A percentile compares a stretch with the other conserved stretches of the same genome.
Conservation (phyloP, 2,329 filamentous ascomycete genomes). For the Xylariomycetidae sp. region DNA sequence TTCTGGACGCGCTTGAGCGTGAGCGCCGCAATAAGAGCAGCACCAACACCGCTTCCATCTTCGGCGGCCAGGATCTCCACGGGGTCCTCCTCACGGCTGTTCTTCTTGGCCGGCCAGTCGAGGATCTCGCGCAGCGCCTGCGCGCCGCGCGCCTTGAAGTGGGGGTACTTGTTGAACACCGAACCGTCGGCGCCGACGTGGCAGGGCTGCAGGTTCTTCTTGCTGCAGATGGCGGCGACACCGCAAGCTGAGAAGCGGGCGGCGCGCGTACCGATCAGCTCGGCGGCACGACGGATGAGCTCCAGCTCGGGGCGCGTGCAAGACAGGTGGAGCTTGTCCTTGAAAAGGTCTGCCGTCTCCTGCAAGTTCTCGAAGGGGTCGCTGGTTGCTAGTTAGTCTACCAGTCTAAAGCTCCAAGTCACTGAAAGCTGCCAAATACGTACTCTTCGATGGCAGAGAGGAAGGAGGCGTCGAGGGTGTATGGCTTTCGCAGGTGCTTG, state of each 20-base stretch:
- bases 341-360: conserved; percentile 80
- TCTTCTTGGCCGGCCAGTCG: conserved; percentile 75
- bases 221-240: conserved; percentile 92
- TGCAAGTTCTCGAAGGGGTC: conserved; percentile 94
- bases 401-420: conserved; percentile 6
- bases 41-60: conserved; percentile 95
- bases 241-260: conserved; percentile 91
- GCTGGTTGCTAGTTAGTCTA: conserved; percentile 39
- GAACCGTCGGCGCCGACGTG: conserved; percentile 96
- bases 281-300: conserved; percentile 79
- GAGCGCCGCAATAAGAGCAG: conserved; percentile 80
- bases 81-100: conserved; percentile 71
- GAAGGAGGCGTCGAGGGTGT: conserved; percentile 89
- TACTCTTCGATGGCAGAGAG: conserved; percentile 86
- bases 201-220: conserved; percentile 82
- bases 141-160: conserved; percentile 92
- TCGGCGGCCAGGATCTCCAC: conserved; percentile 85
- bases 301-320: conserved; percentile 76
- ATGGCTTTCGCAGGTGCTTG: conserved; percentile 72
- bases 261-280: conserved; percentile 90
- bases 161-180: conserved; percentile 98
- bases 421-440: conserved; percentile 22
- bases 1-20: conserved; percentile 59
- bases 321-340: conserved; percentile 64
- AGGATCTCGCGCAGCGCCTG: conserved; percentile 89